These are phyloP conservation scores for Incumbomyces lentus DNA, from an alignment of 2,329 filamentous ascomycete species.

Conservation along the genomic window DNA sequence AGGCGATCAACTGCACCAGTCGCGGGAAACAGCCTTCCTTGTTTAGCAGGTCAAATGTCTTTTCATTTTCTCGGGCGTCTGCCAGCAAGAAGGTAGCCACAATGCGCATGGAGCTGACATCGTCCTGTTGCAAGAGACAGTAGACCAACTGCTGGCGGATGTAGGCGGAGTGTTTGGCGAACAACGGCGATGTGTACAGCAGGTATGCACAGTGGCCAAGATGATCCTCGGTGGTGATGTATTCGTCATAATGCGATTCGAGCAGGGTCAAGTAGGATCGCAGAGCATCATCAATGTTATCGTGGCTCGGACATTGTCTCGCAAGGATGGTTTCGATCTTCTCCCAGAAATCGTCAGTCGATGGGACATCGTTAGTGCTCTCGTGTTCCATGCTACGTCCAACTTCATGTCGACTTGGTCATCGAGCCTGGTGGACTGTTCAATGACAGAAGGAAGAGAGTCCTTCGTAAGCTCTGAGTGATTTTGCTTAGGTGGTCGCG, in stretches of 20 bases:
- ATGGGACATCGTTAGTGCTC: slow-evolving; percentile 58
- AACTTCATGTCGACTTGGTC: slow-evolving; percentile 28
- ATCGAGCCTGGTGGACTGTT: background rate
- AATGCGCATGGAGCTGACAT: slow-evolving; percentile 65
- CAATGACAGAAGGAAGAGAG: no score
- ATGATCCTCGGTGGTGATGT: slow-evolving; percentile 50
- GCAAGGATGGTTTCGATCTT: slow-evolving; percentile 24
- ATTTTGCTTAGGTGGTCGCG: no score
- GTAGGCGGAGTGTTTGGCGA: slow-evolving; percentile 66
- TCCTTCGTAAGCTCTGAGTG: no score
- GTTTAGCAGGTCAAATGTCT: slow-evolving; percentile 78
- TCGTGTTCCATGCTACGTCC: slow-evolving; percentile 54
- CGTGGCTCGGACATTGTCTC: slow-evolving; percentile 48
- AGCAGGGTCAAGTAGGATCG: slow-evolving; percentile 68
- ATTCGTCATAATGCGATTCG: slow-evolving; percentile 7
- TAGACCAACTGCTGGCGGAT: slow-evolving; percentile 88
- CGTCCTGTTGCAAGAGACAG: slow-evolving; percentile 82
- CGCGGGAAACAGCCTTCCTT: slow-evolving; percentile 73
- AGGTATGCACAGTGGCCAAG: slow-evolving; percentile 69
- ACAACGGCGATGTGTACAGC: slow-evolving; percentile 66
- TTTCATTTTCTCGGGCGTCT: slow-evolving; percentile 70
- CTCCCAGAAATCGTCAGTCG: slow-evolving; percentile 80
- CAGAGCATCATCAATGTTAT: slow-evolving; percentile 71
- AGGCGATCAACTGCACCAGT: slow-evolving; percentile 69
- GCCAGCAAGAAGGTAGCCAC: slow-evolving; percentile 76